These are phyloP conservation scores for Saturnispora halmiae DNA, from an alignment of 805 yeast species.

Conservation along the genomic window DNA sequence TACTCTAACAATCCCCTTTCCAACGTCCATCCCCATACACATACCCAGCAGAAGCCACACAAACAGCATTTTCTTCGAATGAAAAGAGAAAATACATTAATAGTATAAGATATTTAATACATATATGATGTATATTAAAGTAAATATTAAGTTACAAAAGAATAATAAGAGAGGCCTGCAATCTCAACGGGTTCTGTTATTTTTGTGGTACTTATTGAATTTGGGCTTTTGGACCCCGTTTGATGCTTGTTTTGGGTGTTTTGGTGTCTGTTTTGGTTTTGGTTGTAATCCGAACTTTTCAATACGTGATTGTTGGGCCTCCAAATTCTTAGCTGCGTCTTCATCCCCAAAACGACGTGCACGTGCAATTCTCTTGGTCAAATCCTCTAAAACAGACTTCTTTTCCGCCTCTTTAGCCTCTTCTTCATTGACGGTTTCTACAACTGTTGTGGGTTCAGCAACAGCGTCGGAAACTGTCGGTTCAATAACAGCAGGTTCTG, in stretches of 20 bases:
- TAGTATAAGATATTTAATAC: no score
- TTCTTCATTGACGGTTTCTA: conserved; percentile 11
- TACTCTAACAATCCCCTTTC: conserved; percentile 14
- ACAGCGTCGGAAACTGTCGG: conserved; percentile 9
- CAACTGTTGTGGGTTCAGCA: conserved; percentile 14
- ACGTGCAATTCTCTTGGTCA: conserved; percentile 59
- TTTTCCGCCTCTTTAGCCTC: conserved; percentile 63
- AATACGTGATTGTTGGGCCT: conserved; percentile 58
- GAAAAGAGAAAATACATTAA: no score
- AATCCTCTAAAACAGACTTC: conserved; percentile 54
- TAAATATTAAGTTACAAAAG: background rate
- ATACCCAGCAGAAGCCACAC: conserved; percentile 1
- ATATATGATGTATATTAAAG: no score
- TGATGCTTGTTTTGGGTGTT: background rate
- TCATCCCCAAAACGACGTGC: conserved; percentile 74
- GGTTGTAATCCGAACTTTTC: conserved; percentile 76
- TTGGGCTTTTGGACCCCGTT: conserved; percentile 3
- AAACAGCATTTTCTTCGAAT: background rate
- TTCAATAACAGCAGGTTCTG: no score
- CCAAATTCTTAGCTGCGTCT: conserved; percentile 39
- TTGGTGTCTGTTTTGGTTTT: conserved; percentile 2
- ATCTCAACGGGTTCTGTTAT: conserved; percentile 2
- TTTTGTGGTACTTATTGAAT: conserved; percentile 1
- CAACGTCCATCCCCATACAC: conserved; percentile 10
- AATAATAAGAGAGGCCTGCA: background rate